Base-by-base conservation (phyloP, 2,329 filamentous ascomycete species). In the Aphanocladium album region DNA sequence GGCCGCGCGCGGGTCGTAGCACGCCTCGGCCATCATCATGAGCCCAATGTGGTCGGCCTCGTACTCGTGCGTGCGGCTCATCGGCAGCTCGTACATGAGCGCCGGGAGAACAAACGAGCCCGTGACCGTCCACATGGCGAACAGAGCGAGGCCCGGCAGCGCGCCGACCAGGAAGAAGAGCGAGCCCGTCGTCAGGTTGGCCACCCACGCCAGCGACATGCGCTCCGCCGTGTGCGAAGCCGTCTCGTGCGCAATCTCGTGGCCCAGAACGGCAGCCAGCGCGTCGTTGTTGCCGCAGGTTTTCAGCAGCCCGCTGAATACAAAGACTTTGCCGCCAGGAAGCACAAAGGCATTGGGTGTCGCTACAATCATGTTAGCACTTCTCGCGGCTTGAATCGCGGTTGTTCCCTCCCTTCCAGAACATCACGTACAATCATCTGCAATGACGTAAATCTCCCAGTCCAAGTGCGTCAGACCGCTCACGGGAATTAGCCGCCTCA, bases 11-110 rank as follows among this genome's bases (percentile, higher is more conserved):
- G 90, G 90, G 63, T 91, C 80, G 70, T 89, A 93, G 74, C 90
- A 93, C 27, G 87, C 88, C 74, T 90, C 84, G 0, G 89, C 85
- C 88, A 93, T 93, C 81, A 93, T 89, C 81, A 93, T 85, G 37
- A 93, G 73, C 0, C 90, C 90, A 52, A 93, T 91, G 67, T 89
- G 90, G 69, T 93, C 90, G 0, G 90, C 90, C 75, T 93, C 89
- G 53, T 80, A 84, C 78, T 89, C 90, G 74, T 92, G 89, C 69
- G 81, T 82, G 53, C 90, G 79, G 51, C 83, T 85, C 71, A 89
- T 89, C 1, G 89, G 90, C 62, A 83, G 77, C 53, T 79, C 79
- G 69, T 91, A 85, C n/a, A 87, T 80, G 17, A 89, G 71, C 55
- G 89, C 81, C 30, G 89, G 74, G 23, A 87, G 58, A 69, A 76